Base-by-base conservation (phyloP, 164 flowering plant species). In the Nelumbo lutea region DNA sequence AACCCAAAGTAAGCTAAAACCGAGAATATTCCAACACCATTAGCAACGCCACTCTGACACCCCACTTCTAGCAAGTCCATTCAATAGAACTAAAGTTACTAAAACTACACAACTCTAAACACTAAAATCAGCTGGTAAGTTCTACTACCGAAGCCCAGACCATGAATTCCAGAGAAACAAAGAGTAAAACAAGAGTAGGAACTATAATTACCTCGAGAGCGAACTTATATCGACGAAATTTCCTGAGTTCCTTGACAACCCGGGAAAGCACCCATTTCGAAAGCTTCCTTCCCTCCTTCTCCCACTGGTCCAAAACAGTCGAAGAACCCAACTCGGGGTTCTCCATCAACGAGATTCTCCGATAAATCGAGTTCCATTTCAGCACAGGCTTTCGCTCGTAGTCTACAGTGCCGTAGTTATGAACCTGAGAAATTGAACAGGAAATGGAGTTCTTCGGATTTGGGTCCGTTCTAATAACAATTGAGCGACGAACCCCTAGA, bases 241-340 rank as follows among this genome's bases (percentile, higher is more conserved):
- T 91, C 77, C 98, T 79, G 70, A 91, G 72, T 79, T 91, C 93
- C 79, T 82, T 88, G 67, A 88, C 81, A 61, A 90, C 80, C 69
- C 90, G 81, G 63, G 72, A 77, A 67, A 93, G 88, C 78, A 87
- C 97, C 97, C 97, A 91, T 66, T 87, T 88, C 3, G 79, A 64
- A 9, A 89, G 68, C 70, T 42, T 85, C 68, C 78, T 83, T 3
- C 90, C 94, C 41, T 83, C 86, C 40, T 76, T 81, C 68, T 86
- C 90, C 78, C 79, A 84, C 70, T 76, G 80, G 44, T 83, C 74
- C 83, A 93, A 70, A 70, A 91, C 83, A 53, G 62, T 56, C 0
- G 85, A 80, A 59, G 88, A 55, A 15, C 96, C 91, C 65, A 73
- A 5, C 6, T 80, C 81, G 9, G 89, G 87, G 41, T 85, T 70